Evolutionary conservation across 2,329 filamentous ascomycete species (phyloP).

Genomic region (Stemphylium beticola): DNA sequence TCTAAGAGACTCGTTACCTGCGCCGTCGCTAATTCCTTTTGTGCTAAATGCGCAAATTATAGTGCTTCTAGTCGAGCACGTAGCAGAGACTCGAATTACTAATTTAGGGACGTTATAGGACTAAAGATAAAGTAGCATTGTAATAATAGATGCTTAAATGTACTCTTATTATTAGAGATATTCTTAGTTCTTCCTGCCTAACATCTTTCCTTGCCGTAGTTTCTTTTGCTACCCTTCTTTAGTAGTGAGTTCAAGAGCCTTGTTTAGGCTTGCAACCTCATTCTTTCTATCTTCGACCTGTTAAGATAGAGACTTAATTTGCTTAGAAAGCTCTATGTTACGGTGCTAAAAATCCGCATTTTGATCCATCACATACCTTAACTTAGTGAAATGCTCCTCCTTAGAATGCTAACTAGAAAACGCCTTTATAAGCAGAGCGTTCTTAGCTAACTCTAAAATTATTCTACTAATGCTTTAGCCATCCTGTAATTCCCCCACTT

Average conservation of each 20-base stretch:
- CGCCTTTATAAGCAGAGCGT: conserved; percentile 9
- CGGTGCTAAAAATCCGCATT: conserved; percentile 13
- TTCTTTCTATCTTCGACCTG: conserved; percentile 5
- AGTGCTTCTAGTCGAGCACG: conserved; percentile 9
- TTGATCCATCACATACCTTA: conserved; percentile 12
- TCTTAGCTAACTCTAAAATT: conserved; percentile 21
- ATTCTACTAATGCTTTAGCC: conserved; percentile 17
- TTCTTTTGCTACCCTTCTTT: conserved; percentile 13
- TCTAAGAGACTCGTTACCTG: neutral
- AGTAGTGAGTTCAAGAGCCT: conserved; percentile 9
- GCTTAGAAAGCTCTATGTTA: neutral
- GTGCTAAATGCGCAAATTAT: conserved; percentile 14
- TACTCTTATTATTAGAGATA: neutral
- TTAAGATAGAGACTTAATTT: conserved; percentile 3
- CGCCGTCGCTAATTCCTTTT: conserved; percentile 12
- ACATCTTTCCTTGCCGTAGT: neutral
- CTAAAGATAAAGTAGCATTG: neutral
- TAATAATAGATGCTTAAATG: neutral
- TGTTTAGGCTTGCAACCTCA: conserved; percentile 10
- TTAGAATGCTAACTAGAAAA: conserved; percentile 4
- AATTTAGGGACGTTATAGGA: conserved; percentile 1
- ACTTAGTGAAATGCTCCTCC: neutral
- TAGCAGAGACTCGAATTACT: conserved; percentile 3
- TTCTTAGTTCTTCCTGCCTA: neutral
- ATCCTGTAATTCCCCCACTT: conserved; percentile 1